A percentile compares a stretch with the other conserved stretches of the same genome.
These are phyloP conservation scores for Tolypocladium amazonense DNA, from an alignment of 2,329 filamentous ascomycete species.

Conservation along the genomic window DNA sequence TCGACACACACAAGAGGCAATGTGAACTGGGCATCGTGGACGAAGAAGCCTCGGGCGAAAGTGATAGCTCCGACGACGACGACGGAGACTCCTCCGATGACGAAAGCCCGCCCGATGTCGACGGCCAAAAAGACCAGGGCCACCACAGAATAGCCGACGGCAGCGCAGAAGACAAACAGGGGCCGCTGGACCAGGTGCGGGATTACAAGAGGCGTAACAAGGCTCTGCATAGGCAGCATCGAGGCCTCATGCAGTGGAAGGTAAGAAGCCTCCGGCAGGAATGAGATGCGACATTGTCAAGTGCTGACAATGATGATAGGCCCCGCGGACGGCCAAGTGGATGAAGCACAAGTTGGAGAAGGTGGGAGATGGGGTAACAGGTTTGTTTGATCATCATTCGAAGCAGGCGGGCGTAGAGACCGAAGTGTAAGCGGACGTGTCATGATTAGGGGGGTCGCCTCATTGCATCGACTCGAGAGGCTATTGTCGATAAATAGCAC, in stretches of 20 bases:
- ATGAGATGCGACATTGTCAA: neutral
- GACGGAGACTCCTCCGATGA: too few species aligned
- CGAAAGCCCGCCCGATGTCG: constrained; percentile 10
- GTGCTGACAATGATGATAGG: constrained; percentile 9
- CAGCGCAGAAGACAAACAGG: constrained; percentile 29
- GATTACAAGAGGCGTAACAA: constrained; percentile 51
- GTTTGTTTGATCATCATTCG: constrained; percentile 48
- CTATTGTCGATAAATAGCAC: neutral
- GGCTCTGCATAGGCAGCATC: constrained; percentile 52
- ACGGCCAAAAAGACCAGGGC: constrained; percentile 17
- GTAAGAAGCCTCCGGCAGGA: constrained; percentile 12
- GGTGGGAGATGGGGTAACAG: constrained; percentile 47
- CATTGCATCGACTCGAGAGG: neutral
- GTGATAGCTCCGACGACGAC: constrained; percentile 16
- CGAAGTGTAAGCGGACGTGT: constrained; percentile 40
- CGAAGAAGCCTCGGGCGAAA: constrained; percentile 18
- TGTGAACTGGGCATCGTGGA: constrained; percentile 24
- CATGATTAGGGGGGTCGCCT: neutral
- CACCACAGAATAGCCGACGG: constrained; percentile 25
- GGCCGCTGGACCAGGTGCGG: constrained; percentile 36
- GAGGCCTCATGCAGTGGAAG: constrained; percentile 65
- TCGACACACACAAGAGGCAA: constrained; percentile 19
- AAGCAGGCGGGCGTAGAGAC: constrained; percentile 54
- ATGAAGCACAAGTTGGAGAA: constrained; percentile 41
- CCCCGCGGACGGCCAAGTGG: constrained; percentile 37